Evolutionary conservation across 2,329 filamentous ascomycete genomes (phyloP).

Genomic region (Zasmidium angulare): DNA sequence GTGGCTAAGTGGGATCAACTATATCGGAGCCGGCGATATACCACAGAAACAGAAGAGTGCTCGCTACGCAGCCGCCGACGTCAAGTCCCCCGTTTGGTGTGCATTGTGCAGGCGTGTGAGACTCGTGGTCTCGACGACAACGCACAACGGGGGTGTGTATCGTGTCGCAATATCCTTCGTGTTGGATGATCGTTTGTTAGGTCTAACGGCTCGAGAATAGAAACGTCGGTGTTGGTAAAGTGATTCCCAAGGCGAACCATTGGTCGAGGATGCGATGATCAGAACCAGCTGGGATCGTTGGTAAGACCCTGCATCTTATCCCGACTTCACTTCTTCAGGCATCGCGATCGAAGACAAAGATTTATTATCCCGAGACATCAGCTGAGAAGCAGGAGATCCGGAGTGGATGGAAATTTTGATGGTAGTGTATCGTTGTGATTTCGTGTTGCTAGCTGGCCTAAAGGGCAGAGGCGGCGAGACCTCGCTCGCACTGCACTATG

Average conservation of each 20-base stretch:
- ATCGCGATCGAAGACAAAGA: background rate
- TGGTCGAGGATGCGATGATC: background rate
- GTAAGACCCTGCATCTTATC: background rate
- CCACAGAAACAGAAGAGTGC: background rate
- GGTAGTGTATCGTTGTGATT: too few species aligned
- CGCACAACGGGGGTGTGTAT: background rate
- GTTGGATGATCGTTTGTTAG: background rate
- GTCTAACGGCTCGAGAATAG: background rate
- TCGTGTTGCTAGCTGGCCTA: too few species aligned
- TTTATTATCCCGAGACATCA: too few species aligned
- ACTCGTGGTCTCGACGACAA: background rate
- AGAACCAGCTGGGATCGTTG: background rate
- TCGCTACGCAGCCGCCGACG: background rate
- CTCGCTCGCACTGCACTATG: background rate
- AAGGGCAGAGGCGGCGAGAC: background rate
- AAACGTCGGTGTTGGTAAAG: background rate
- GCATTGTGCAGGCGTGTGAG: background rate
- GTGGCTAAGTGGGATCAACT: background rate
- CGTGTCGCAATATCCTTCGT: background rate
- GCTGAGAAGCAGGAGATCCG: too few species aligned
- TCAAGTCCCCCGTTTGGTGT: background rate
- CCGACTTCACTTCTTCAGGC: slow-evolving; percentile 4
- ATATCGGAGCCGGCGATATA: background rate
- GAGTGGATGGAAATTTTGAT: too few species aligned
- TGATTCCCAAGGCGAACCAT: background rate